These are phyloP conservation scores for Kewa caespitosa DNA, from an alignment of 179 eudicot genomes.

Conservation along the genomic window DNA sequence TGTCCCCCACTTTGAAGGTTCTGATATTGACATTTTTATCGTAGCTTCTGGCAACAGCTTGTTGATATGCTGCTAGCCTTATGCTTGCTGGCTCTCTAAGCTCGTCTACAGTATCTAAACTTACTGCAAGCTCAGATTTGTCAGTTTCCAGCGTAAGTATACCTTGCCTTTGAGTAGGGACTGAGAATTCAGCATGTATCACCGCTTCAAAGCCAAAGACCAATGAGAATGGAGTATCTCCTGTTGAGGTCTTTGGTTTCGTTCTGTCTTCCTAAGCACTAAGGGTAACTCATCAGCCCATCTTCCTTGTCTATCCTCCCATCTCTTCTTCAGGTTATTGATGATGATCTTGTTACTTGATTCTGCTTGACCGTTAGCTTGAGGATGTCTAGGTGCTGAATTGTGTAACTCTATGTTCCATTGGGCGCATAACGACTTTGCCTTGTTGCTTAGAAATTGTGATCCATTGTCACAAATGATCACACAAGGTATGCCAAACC, in stretches of 20 bases:
- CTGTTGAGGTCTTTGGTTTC: not conserved
- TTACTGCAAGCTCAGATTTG: not conserved
- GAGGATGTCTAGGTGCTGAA: no score
- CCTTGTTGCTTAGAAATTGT: no score
- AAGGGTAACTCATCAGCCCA: not conserved
- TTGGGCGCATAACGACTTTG: no score
- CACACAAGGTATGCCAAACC: no score
- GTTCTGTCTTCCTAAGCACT: not conserved
- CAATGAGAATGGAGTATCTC: not conserved
- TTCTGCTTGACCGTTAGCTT: no score
- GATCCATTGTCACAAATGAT: no score
- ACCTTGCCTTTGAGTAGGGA: not conserved
- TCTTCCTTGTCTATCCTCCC: no score
- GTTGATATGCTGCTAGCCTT: not conserved
- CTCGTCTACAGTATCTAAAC: not conserved
- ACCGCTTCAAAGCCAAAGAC: not conserved
- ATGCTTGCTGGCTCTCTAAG: not conserved
- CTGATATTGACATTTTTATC: not conserved
- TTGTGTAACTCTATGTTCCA: no score
- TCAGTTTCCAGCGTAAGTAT: not conserved
- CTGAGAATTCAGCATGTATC: not conserved
- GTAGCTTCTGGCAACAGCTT: not conserved
- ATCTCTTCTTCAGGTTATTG: no score
- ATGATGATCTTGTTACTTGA: no score
- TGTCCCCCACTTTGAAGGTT: not conserved